Percentiles rank a stretch among this genome's conserved stretches.
Evolutionary conservation across 805 yeast genomes (phyloP).

Genomic region (Spathaspora boniae): DNA sequence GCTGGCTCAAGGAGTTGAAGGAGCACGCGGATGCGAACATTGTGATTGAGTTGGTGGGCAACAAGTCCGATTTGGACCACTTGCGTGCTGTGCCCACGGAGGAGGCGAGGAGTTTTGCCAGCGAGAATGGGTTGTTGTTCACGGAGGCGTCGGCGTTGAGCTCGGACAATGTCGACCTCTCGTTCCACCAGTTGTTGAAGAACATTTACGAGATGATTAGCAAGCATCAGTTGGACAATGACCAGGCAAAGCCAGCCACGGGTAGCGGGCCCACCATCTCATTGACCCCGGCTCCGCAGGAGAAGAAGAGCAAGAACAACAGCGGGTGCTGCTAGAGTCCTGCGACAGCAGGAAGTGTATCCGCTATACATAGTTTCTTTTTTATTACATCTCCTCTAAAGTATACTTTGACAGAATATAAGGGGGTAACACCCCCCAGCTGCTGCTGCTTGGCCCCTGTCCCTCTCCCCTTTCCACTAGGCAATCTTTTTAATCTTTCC

Average conservation of each 20-base stretch:
- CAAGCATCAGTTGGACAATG: slow-evolving; percentile 86
- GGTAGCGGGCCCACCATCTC: slow-evolving; percentile 92
- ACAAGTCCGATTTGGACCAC: slow-evolving; percentile 87
- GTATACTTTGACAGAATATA: no score
- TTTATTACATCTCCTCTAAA: no score
- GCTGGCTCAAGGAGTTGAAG: slow-evolving; percentile 88
- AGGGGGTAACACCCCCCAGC: no score
- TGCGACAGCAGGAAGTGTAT: background rate
- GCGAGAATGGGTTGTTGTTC: slow-evolving; percentile 86
- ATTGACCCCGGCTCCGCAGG: slow-evolving; percentile 90
- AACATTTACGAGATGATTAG: slow-evolving; percentile 93
- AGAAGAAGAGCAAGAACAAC: slow-evolving; percentile 56
- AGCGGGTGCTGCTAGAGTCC: slow-evolving; percentile 61
- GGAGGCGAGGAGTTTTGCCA: slow-evolving; percentile 92
- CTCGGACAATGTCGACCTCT: slow-evolving; percentile 90
- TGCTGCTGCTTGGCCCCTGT: background rate
- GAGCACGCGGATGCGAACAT: slow-evolving; percentile 93
- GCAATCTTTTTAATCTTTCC: slow-evolving; percentile 14
- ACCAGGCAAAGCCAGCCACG: slow-evolving; percentile 70
- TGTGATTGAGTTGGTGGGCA: slow-evolving; percentile 90
- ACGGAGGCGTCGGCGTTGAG: slow-evolving; percentile 95
- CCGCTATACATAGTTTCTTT: no score
- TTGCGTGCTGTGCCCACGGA: slow-evolving; percentile 96
- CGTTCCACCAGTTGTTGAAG: slow-evolving; percentile 89
- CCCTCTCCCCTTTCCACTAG: background rate